Evolutionary conservation across 495 filamentous ascomycete species (phyloP).

Genomic region (Haplographium delicatum): DNA sequence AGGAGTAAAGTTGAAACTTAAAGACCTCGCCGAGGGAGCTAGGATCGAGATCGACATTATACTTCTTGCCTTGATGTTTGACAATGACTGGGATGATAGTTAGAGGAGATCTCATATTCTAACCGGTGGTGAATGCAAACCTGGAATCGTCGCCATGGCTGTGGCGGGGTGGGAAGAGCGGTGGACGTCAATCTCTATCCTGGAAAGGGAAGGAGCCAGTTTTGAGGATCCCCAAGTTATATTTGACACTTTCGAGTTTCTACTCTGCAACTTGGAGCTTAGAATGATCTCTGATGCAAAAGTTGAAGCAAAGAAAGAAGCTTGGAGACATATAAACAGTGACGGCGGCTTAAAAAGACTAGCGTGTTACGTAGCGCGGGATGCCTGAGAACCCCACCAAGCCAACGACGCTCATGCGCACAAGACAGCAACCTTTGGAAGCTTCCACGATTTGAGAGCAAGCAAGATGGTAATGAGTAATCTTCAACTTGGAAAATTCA

Average conservation of each 20-base stretch:
- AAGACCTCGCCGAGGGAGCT: slow-evolving; percentile 82
- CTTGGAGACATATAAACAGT: neutral
- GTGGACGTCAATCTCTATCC: neutral
- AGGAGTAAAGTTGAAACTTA: slow-evolving; percentile 90
- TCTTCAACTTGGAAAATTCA: neutral
- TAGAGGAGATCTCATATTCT: too few relatives aligned
- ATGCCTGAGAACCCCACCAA: slow-evolving; percentile 20
- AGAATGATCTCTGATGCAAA: neutral
- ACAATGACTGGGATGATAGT: slow-evolving; percentile 62
- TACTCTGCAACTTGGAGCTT: too few relatives aligned
- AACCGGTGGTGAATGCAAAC: too few relatives aligned
- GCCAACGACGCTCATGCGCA: slow-evolving; percentile 7
- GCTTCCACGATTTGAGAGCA: neutral
- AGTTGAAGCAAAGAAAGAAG: neutral
- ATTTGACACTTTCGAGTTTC: too few relatives aligned
- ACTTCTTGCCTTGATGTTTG: slow-evolving; percentile 89
- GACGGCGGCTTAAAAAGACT: neutral
- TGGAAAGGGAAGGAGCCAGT: neutral
- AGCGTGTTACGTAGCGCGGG: slow-evolving; percentile 16
- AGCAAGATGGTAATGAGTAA: slow-evolving; percentile 15
- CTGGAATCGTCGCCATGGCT: slow-evolving; percentile 58
- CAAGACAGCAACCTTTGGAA: slow-evolving; percentile 10
- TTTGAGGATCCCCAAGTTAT: too few relatives aligned
- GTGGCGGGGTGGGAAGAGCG: slow-evolving; percentile 12
- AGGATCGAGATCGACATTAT: slow-evolving; percentile 88